Evolutionary conservation across 208 protist species (phyloP).

Genomic region (Naegleria gruberi): DNA sequence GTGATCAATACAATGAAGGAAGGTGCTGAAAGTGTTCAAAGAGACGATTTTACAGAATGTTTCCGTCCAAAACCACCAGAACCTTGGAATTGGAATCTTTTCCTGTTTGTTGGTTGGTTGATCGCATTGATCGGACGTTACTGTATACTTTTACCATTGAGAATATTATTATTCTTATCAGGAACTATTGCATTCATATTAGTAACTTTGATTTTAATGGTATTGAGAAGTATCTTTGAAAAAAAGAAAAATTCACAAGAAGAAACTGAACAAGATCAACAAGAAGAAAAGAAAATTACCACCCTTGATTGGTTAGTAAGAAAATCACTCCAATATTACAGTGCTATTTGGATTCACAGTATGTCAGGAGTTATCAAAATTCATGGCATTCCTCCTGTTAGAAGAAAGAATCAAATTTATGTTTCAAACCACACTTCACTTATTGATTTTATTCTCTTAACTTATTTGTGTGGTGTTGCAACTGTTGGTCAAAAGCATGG

Average conservation of each 20-base stretch:
- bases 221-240: neutral
- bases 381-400: constrained; percentile 31
- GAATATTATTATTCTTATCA: constrained; percentile 25
- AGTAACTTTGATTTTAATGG: constrained; percentile 21
- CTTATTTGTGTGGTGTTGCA: neutral
- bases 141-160: constrained; percentile 28
- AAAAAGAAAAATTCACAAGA: neutral
- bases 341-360: neutral
- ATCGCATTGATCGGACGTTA: constrained; percentile 24
- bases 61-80: constrained; percentile 18
- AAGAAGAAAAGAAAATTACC: neutral
- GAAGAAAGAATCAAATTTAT: constrained; percentile 32
- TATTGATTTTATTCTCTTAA: constrained; percentile 34
- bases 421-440: constrained; percentile 38
- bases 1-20: neutral
- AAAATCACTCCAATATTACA: constrained; percentile 19
- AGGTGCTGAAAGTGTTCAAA: neutral
- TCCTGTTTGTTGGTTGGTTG: constrained; percentile 22
- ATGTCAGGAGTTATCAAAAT: constrained; percentile 27
- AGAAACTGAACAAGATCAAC: neutral
- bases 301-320: neutral
- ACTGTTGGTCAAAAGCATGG: constrained; percentile 36
- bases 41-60: constrained; percentile 21
- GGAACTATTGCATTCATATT: constrained; percentile 5
- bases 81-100: constrained; percentile 14